Percentiles rank a stretch among this genome's conserved stretches.
phyloP scores from a whole-genome alignment of 768 basidiomycete genomes.

The Tylopilus balloui region DNA sequence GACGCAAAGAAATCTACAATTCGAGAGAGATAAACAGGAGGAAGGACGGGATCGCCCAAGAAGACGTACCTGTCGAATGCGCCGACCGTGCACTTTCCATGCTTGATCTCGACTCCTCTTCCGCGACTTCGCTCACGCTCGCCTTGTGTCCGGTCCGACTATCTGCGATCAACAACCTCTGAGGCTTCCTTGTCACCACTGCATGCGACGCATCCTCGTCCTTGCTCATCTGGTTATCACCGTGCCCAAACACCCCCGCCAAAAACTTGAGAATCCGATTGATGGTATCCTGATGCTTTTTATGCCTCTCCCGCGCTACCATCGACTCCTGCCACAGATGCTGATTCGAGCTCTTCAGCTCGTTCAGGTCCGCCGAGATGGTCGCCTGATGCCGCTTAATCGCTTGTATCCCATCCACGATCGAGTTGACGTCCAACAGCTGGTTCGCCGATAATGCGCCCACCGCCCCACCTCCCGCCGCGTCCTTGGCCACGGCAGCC shows the following conservation, averaged over 20 bases:
- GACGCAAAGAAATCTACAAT: constrained; percentile 39
- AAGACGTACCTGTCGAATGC: constrained; percentile 10
- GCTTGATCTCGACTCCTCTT: constrained; percentile 36
- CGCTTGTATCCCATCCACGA: constrained; percentile 76
- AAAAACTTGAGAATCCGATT: constrained; percentile 93
- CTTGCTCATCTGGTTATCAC: constrained; percentile 36
- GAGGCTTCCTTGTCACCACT: constrained; percentile 46
- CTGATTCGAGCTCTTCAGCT: constrained; percentile 83
- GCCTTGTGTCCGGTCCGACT: constrained; percentile 35
- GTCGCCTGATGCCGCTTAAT: constrained; percentile 91
- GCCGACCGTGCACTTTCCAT: constrained; percentile 25
- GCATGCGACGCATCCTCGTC: constrained; percentile 35
- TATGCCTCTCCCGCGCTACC: constrained; percentile 69
- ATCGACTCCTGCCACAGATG: constrained; percentile 91
- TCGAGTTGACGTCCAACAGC: constrained; percentile 69
- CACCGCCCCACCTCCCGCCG: constrained; percentile 12
- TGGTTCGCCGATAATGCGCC: constrained; percentile 41
- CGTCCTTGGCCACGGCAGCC: constrained; percentile 14
- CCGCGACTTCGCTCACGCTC: constrained; percentile 35
- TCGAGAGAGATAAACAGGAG: background rate
- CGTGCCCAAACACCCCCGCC: constrained; percentile 81
- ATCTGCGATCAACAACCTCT: constrained; percentile 68
- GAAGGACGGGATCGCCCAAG: background rate
- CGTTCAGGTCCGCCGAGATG: constrained; percentile 86
- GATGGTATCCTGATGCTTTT: constrained; percentile 95